A percentile compares a stretch with the other conserved stretches of the same genome.
Conservation (phyloP, 2,329 filamentous ascomycete species). For the Beauveria pseudobassiana region DNA sequence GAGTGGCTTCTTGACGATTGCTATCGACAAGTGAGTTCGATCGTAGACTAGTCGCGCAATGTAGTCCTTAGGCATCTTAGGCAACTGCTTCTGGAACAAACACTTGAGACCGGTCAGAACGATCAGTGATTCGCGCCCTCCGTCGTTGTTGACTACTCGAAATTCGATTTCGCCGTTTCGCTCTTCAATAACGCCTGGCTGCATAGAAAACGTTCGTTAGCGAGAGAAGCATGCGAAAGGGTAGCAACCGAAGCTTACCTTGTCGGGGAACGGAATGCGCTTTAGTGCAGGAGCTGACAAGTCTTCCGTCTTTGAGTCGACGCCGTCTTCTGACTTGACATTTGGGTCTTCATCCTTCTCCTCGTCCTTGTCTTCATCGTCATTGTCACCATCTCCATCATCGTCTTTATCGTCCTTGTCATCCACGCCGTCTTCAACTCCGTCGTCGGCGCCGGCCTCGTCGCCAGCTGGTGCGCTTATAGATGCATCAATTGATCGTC, state of each 20-base stretch:
- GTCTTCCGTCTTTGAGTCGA: constrained; percentile 28
- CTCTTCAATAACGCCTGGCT: constrained; percentile 89
- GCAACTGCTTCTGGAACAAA: constrained; percentile 96
- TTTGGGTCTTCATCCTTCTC: not conserved
- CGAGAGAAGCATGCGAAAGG: not conserved
- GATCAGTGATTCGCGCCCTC: constrained; percentile 77
- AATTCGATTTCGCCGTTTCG: constrained; percentile 93
- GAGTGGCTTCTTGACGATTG: constrained; percentile 92
- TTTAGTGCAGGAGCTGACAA: constrained; percentile 39
- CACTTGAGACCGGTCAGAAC: constrained; percentile 94
- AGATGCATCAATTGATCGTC: not conserved
- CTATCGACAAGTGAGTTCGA: constrained; percentile 89
- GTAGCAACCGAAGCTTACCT: constrained; percentile 40
- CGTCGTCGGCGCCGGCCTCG: not conserved
- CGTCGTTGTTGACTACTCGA: constrained; percentile 95
- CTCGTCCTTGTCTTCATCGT: not conserved
- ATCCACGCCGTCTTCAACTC: constrained; percentile 1
- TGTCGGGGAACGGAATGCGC: constrained; percentile 82
- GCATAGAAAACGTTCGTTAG: constrained; percentile 10
- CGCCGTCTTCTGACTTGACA: constrained; percentile 1
- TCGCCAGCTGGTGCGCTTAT: not conserved
- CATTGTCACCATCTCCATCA: not conserved
- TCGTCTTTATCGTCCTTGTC: constrained; percentile 5
- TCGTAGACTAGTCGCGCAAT: constrained; percentile 97
- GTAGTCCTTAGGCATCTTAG: constrained; percentile 99